phyloP scores from a whole-genome alignment of 768 basidiomycete genomes.

The Suillus paluster region DNA sequence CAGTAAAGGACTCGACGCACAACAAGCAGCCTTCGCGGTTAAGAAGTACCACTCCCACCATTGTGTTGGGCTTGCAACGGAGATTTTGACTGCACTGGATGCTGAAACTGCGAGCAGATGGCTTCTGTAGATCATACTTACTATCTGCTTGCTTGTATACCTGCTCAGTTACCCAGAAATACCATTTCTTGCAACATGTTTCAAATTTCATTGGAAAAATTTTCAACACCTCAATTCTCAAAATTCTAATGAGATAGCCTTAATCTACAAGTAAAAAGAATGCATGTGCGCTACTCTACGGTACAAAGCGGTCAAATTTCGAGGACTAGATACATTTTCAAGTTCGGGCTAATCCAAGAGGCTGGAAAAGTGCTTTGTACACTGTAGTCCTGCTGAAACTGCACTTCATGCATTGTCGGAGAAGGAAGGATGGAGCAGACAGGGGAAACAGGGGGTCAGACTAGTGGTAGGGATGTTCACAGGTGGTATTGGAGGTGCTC shows the following conservation, averaged over 20 bases:
- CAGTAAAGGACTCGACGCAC: constrained; percentile 15
- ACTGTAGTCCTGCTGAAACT: too few species aligned
- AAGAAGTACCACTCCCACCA: constrained; percentile 20
- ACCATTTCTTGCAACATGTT: too few species aligned
- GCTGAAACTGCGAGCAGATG: neutral
- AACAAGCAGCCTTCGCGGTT: constrained; percentile 15
- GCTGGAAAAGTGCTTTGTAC: neutral
- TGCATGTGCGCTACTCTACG: neutral
- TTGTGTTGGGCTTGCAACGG: constrained; percentile 2
- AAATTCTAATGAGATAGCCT: neutral
- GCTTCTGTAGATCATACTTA: neutral
- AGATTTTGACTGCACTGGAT: neutral
- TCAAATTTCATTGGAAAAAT: too few species aligned
- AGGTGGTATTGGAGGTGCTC: too few species aligned
- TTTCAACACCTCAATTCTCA: too few species aligned
- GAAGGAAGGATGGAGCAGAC: too few species aligned
- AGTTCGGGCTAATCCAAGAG: neutral
- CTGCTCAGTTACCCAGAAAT: too few species aligned
- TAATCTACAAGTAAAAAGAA: neutral
- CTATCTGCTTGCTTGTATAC: too few species aligned
- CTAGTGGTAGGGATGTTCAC: too few species aligned
- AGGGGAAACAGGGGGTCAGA: too few species aligned
- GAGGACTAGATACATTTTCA: neutral
- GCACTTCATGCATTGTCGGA: too few species aligned
- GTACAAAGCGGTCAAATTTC: neutral